phyloP scores from a whole-genome alignment of 2,329 filamentous ascomycete species.

The Berkeleyomyces rouxiae region DNA sequence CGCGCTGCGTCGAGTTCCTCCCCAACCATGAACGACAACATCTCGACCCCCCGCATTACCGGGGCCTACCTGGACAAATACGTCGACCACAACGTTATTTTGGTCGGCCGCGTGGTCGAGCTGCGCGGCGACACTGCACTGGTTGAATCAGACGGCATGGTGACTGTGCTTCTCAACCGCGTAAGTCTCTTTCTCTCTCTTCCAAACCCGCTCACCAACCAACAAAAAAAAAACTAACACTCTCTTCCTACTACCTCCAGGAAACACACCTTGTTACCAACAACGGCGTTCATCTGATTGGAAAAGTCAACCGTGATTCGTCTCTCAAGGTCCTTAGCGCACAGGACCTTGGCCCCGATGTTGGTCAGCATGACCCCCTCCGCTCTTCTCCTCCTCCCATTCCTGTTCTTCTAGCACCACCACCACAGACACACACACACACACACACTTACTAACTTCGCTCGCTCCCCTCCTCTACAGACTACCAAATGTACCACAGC shows the following conservation, averaged over 20 bases:
- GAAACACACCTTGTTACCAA: constrained; percentile 53
- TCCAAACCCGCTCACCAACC: not conserved
- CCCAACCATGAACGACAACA: constrained; percentile 43
- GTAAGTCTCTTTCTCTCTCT: constrained; percentile 28
- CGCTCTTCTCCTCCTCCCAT: not conserved
- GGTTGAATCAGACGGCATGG: constrained; percentile 62
- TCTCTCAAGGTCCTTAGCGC: constrained; percentile 53
- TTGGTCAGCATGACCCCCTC: constrained; percentile 37
- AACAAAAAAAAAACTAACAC: not conserved
- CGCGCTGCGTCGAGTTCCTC: not conserved
- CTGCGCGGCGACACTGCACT: constrained; percentile 66
- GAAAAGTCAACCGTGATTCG: constrained; percentile 61
- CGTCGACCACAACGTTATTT: constrained; percentile 56
- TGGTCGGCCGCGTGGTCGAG: constrained; percentile 72
- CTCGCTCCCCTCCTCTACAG: constrained; percentile 25
- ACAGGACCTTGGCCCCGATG: constrained; percentile 48
- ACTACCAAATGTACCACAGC: constrained; percentile 57
- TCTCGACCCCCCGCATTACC: constrained; percentile 63
- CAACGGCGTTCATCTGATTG: constrained; percentile 60
- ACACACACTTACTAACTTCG: not conserved
- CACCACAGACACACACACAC: not conserved
- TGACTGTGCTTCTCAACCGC: constrained; percentile 58
- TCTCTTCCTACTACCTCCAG: constrained; percentile 26
- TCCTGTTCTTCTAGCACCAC: constrained; percentile 5
- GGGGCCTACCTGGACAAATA: constrained; percentile 65